These are phyloP conservation scores for Hypoxylon crocopeplum DNA, from an alignment of 495 filamentous ascomycete species.

Conservation along the genomic window DNA sequence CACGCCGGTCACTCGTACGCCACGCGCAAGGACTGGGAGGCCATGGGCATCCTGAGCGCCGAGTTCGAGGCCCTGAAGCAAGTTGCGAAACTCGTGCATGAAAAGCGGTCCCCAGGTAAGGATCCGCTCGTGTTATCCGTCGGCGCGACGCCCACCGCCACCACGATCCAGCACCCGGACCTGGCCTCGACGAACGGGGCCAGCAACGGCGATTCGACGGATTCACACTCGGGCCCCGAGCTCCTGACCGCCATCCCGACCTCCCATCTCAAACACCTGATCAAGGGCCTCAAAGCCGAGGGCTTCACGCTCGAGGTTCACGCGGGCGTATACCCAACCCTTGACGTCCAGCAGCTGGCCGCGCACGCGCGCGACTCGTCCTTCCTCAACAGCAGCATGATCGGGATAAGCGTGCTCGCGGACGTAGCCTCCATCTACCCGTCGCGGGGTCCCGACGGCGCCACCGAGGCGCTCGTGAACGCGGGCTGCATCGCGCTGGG, in stretches of 20 bases:
- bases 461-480: conserved; percentile 72
- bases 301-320: conserved; percentile 67
- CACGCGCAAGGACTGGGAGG: conserved; percentile 54
- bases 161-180: conserved; percentile 55
- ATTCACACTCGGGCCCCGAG: no score
- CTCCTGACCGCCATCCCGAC: conserved; percentile 30
- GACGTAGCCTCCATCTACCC: conserved; percentile 79
- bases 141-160: conserved; percentile 82
- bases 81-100: conserved; percentile 51
- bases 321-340: conserved; percentile 74
- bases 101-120: conserved; percentile 20
- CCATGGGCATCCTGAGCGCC: conserved; percentile 61
- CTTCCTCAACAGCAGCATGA: conserved; percentile 55
- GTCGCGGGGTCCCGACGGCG: conserved; percentile 52
- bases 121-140: conserved; percentile 68
- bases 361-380: conserved; percentile 62
- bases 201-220: not conserved
- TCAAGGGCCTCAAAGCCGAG: conserved; percentile 35
- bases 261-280: conserved; percentile 36
- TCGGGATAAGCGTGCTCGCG: conserved; percentile 73
- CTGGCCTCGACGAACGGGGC: conserved; percentile 5
- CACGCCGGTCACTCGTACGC: conserved; percentile 81
- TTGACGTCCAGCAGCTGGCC: conserved; percentile 84
- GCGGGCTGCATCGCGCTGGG: conserved; percentile 77
- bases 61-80: conserved; percentile 68